Conservation (phyloP, 2,329 filamentous ascomycete genomes). For the Penicillium expansum region DNA sequence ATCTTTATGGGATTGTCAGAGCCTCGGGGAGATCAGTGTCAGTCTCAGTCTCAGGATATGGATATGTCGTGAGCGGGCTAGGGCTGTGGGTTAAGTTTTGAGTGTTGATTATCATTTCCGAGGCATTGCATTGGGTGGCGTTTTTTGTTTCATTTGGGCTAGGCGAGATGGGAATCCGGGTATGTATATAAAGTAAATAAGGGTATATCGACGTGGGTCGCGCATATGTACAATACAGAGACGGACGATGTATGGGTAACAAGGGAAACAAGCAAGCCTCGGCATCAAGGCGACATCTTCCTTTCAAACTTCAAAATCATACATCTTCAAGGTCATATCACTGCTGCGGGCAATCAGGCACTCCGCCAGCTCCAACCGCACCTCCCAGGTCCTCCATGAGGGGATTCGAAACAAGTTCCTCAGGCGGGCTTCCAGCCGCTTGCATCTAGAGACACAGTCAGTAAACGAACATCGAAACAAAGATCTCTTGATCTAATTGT, state of each 20-base stretch:
- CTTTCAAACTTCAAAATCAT: not conserved
- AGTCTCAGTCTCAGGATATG: slow-evolving; percentile 33
- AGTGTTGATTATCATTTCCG: slow-evolving; percentile 1
- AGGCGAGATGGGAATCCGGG: not conserved
- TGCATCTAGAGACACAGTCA: slow-evolving; percentile 72
- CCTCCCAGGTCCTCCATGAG: slow-evolving; percentile 73
- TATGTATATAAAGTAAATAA: slow-evolving; percentile 20
- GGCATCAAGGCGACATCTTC: not conserved
- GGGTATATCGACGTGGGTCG: slow-evolving; percentile 34
- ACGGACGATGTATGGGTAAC: slow-evolving; percentile 1
- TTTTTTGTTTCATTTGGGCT: slow-evolving; percentile 6
- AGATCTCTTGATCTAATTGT: not conserved
- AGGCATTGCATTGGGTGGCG: slow-evolving; percentile 19
- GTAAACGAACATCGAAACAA: not conserved
- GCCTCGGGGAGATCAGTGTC: slow-evolving; percentile 26
- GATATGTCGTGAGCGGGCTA: slow-evolving; percentile 36
- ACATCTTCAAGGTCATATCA: slow-evolving; percentile 30
- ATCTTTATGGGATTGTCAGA: slow-evolving; percentile 65
- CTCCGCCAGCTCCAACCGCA: slow-evolving; percentile 50
- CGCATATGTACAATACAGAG: slow-evolving; percentile 30
- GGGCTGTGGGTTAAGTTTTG: slow-evolving; percentile 3
- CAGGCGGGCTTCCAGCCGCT: slow-evolving; percentile 83
- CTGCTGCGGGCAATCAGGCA: slow-evolving; percentile 62
- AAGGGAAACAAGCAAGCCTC: not conserved
- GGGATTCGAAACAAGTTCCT: slow-evolving; percentile 68